Percentiles rank a stretch among this genome's conserved stretches.
These are phyloP conservation scores for Kodamaea hsintzibuensis DNA, from an alignment of 805 yeast genomes.

Conservation along the genomic window DNA sequence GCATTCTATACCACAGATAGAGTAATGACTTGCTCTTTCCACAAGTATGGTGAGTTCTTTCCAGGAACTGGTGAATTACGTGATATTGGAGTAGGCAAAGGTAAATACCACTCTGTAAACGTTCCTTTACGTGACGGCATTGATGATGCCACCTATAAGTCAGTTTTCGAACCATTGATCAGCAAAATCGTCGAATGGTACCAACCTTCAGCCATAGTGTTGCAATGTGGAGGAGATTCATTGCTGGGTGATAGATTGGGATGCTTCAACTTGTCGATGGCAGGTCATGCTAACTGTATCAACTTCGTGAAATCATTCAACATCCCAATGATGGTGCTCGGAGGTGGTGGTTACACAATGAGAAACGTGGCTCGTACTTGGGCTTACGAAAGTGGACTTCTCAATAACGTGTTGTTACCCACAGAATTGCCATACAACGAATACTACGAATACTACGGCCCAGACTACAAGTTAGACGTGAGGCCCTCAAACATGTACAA, in stretches of 20 bases:
- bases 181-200: slow-evolving; percentile 77
- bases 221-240: slow-evolving; percentile 98
- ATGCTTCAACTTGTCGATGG: slow-evolving; percentile 89
- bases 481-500: slow-evolving; percentile 96
- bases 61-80: slow-evolving; percentile 90
- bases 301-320: slow-evolving; percentile 82
- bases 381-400: slow-evolving; percentile 89
- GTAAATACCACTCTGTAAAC: slow-evolving; percentile 80
- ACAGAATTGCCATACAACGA: slow-evolving; percentile 78
- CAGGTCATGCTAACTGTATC: slow-evolving; percentile 96
- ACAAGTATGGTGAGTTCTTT: slow-evolving; percentile 89
- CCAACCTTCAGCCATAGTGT: slow-evolving; percentile 94
- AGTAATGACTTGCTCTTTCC: slow-evolving; percentile 89
- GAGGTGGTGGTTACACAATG: slow-evolving; percentile 99
- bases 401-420: slow-evolving; percentile 76
- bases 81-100: slow-evolving; percentile 82
- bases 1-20: slow-evolving; percentile 91
- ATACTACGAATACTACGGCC: slow-evolving; percentile 96
- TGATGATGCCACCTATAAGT: slow-evolving; percentile 83
- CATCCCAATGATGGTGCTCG: slow-evolving; percentile 88
- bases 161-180: slow-evolving; percentile 87
- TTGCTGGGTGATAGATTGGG: slow-evolving; percentile 94
- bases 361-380: slow-evolving; percentile 94
- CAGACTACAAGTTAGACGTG: slow-evolving; percentile 93
- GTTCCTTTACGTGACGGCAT: slow-evolving; percentile 92